Evolutionary conservation across 1,284 basidiomycete species (phyloP).

Genomic region (Trametes sp.): DNA sequence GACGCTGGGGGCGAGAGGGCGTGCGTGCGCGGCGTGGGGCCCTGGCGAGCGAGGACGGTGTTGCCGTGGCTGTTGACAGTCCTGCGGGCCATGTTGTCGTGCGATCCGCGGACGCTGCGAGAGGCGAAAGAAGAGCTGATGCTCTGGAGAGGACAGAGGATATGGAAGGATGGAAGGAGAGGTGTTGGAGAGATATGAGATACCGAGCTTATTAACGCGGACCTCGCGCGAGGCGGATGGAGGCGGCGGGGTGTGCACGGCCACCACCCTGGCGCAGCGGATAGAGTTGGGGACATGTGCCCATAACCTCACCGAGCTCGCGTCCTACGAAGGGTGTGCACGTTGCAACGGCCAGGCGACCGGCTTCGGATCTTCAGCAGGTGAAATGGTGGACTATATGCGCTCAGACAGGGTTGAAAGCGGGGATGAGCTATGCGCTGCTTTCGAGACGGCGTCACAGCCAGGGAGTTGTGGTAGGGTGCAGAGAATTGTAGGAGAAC

Average conservation of each 20-base stretch:
- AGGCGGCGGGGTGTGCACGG: conserved; percentile 19
- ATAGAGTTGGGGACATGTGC: conserved; percentile 26
- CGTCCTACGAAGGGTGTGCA: conserved; percentile 15
- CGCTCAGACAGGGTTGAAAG: background rate
- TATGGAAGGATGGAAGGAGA: conserved; percentile 27
- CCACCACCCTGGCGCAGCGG: conserved; percentile 16
- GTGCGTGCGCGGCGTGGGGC: conserved; percentile 35
- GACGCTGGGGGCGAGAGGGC: conserved; percentile 34
- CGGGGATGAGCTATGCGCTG: too few relatives aligned
- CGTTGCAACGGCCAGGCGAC: conserved; percentile 28
- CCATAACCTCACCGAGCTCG: conserved; percentile 17
- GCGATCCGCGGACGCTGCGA: conserved; percentile 17
- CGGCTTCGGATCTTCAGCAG: conserved; percentile 15
- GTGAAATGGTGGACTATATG: background rate
- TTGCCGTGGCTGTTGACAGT: conserved; percentile 29
- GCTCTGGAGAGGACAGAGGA: conserved; percentile 22
- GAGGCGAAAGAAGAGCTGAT: conserved; percentile 22
- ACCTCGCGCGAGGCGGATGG: conserved; percentile 25
- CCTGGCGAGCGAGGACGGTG: conserved; percentile 28
- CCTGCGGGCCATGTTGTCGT: conserved; percentile 33
- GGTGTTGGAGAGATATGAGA: conserved; percentile 31
- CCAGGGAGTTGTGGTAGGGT: too few relatives aligned
- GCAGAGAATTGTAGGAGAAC: too few relatives aligned
- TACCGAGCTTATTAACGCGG: conserved; percentile 27
- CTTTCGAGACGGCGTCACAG: too few relatives aligned